Base-by-base conservation (phyloP, 345 rosid genomes). In the Moringa oleifera region DNA sequence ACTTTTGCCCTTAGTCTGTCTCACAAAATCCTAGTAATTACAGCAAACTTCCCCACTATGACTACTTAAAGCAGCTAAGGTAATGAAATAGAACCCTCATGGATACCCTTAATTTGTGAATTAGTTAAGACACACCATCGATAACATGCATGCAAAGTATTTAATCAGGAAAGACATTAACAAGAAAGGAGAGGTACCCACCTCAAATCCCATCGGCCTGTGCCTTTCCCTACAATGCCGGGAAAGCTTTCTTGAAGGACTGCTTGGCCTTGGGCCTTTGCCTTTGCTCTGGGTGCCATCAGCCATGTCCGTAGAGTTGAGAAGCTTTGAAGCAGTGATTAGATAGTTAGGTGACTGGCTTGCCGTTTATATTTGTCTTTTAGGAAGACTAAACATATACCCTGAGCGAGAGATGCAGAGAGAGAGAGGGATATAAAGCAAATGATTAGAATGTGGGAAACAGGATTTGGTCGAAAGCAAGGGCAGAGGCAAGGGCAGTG, bases 391-490 rank as follows among this genome's bases (percentile, higher is more conserved):
- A 17, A 22, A 22, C 20, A 16, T 20, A n/a, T n/a, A n/a, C n/a
- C n/a, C n/a, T 13, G 10, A 45, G 20, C 10, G 19, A 61, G 51
- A 59, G 22, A 21, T 18, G 31, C 46, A 18, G 55, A 24, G 24
- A 69, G 47, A 28, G 64, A 51, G 49, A 25, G 24, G 52, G 54
- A 52, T 25, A 31, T 31, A 25, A 55, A 7, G 28, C 22, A 46
- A 52, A 61, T 24, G 20, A 64, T 64, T 36, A 66, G 18, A 31
- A 60, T 37, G 21, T 50, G 24, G 37, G 11, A 51, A 55, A 25
- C 5, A 31, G 59, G 4, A 7, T 8, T 20, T 18, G 52, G 25
- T 28, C 67, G 23, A 12, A n/a, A 41, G 7, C 11, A 5, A 41
- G 13, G 47, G 47, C 47, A 41, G 47, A 41, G 13, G 47, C 16